Evolutionary conservation across 768 basidiomycete species (phyloP).

Genomic region (Panus rudis): DNA sequence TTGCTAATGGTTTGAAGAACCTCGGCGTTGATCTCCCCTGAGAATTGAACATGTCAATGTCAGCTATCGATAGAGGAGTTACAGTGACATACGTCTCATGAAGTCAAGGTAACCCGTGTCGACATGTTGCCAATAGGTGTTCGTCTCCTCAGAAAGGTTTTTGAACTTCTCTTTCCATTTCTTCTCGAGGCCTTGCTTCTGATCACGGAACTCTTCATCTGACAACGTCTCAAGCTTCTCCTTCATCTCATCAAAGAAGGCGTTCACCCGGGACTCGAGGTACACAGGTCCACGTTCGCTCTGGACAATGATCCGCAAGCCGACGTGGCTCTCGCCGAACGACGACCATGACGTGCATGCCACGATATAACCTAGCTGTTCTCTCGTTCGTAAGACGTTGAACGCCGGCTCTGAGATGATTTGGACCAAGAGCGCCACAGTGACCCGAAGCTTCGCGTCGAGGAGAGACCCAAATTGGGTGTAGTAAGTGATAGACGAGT

Average conservation of each 20-base stretch:
- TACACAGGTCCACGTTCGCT: slow-evolving; percentile 76
- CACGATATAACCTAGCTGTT: slow-evolving; percentile 94
- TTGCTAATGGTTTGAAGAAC: slow-evolving; percentile 61
- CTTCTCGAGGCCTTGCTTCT: slow-evolving; percentile 69
- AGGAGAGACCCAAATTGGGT: slow-evolving; percentile 66
- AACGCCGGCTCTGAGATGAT: slow-evolving; percentile 91
- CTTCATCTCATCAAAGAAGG: slow-evolving; percentile 76
- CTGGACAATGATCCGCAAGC: slow-evolving; percentile 81
- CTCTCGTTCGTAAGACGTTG: slow-evolving; percentile 83
- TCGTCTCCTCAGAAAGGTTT: slow-evolving; percentile 77
- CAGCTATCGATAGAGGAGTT: neutral
- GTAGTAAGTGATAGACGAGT: slow-evolving; percentile 84
- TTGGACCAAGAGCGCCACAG: slow-evolving; percentile 66
- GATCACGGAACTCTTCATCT: slow-evolving; percentile 67
- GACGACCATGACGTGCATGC: slow-evolving; percentile 45
- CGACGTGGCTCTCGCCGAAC: slow-evolving; percentile 63
- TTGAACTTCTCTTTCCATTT: slow-evolving; percentile 84
- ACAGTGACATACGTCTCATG: slow-evolving; percentile 55
- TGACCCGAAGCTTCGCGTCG: slow-evolving; percentile 59
- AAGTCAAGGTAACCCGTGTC: slow-evolving; percentile 84
- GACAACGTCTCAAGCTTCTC: slow-evolving; percentile 60
- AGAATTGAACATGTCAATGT: neutral
- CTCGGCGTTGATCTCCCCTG: slow-evolving; percentile 71
- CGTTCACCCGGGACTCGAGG: slow-evolving; percentile 83
- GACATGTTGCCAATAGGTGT: slow-evolving; percentile 64